Conservation (phyloP, 805 yeast species). For the Metschnikowia kunwiensis region DNA sequence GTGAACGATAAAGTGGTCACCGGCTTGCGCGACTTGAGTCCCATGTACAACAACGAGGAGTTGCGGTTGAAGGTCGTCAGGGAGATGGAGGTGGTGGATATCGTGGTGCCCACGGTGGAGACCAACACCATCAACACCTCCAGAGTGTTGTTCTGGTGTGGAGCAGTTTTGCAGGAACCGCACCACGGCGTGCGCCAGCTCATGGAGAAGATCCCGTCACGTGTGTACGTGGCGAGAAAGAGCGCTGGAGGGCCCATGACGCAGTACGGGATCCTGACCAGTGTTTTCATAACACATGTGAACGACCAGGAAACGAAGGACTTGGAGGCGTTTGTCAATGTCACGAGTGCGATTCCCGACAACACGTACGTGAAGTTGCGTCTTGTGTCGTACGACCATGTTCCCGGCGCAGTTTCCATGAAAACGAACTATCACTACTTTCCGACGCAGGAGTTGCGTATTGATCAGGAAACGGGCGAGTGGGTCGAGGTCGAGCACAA, state of each 20-base stretch:
- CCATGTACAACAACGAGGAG: constrained; percentile 40
- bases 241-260: constrained; percentile 83
- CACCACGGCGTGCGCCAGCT: constrained; percentile 90
- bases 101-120: constrained; percentile 63
- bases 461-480: constrained; percentile 42
- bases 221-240: constrained; percentile 76
- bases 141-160: constrained; percentile 76
- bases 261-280: constrained; percentile 73
- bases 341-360: constrained; percentile 70
- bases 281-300: constrained; percentile 86
- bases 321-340: constrained; percentile 61
- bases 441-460: constrained; percentile 64
- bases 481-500: constrained; percentile 50
- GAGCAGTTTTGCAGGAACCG: constrained; percentile 80
- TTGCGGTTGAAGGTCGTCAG: constrained; percentile 67
- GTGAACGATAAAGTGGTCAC: constrained; percentile 65
- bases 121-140: constrained; percentile 58
- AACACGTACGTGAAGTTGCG: constrained; percentile 78
- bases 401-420: constrained; percentile 80
- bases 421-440: constrained; percentile 89
- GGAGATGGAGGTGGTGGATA: constrained; percentile 57
- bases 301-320: constrained; percentile 73
- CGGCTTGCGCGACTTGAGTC: constrained; percentile 63
- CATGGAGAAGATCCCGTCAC: constrained; percentile 71
- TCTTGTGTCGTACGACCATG: constrained; percentile 78